Conservation (phyloP, 495 filamentous ascomycete genomes). For the Penicillium cataractarum region DNA sequence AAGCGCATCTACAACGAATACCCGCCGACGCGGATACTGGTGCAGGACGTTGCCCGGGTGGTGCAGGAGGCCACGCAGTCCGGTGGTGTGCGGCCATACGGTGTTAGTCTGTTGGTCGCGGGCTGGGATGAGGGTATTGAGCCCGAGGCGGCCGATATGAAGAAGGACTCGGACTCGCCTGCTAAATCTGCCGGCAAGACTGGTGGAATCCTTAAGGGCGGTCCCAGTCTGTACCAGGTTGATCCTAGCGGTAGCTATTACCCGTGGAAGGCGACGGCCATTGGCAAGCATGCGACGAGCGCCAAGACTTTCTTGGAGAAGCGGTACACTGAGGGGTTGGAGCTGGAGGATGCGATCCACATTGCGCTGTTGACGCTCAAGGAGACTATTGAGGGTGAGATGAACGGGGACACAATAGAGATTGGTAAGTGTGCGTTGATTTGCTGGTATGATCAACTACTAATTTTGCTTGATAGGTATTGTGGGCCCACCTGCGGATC, state of each 20-base stretch:
- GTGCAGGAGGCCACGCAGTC: slow-evolving; percentile 99
- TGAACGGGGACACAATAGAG: slow-evolving; percentile 99
- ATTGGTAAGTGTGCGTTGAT: slow-evolving; percentile 73
- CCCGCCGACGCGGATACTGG: slow-evolving; percentile 95
- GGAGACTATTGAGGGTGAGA: slow-evolving; percentile 98
- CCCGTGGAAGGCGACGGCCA: slow-evolving; percentile 99
- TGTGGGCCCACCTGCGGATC: slow-evolving; percentile 90
- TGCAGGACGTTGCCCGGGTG: slow-evolving; percentile 95
- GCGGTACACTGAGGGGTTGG: slow-evolving; percentile 93
- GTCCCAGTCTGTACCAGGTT: slow-evolving; percentile 96
- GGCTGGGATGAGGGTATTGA: slow-evolving; percentile 98
- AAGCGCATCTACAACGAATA: slow-evolving; percentile 99
- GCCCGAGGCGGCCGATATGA: slow-evolving; percentile 65
- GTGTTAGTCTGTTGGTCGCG: slow-evolving; percentile 91
- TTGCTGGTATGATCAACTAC: background rate
- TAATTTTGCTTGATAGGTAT: slow-evolving; percentile 79
- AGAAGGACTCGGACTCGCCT: slow-evolving; percentile 50
- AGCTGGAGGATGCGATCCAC: slow-evolving; percentile 97
- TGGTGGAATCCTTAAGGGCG: slow-evolving; percentile 92
- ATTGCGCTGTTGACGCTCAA: slow-evolving; percentile 97
- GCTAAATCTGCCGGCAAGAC: slow-evolving; percentile 79
- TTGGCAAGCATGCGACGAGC: slow-evolving; percentile 96
- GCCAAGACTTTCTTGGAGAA: slow-evolving; percentile 99
- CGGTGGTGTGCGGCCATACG: slow-evolving; percentile 97
- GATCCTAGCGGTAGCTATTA: slow-evolving; percentile 97